These are phyloP conservation scores for Nannochloris sp. DNA, from an alignment of 139 green algal genomes.

Conservation along the genomic window DNA sequence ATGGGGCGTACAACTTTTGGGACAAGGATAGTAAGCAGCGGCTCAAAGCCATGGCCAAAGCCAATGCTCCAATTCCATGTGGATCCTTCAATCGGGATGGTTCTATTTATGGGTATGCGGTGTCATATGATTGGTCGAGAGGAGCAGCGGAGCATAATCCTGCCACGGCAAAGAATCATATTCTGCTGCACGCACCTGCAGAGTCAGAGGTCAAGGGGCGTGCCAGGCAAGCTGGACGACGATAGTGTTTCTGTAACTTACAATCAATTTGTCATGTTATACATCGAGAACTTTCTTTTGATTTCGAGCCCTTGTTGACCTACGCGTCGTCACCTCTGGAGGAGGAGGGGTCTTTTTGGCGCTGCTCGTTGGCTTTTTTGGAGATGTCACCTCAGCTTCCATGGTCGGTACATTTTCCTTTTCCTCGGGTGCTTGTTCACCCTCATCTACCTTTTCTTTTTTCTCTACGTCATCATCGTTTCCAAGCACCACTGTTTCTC, in stretches of 20 bases:
- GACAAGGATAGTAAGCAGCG: constrained; percentile 97
- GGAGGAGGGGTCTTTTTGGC: too few relatives aligned
- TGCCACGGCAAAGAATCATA: constrained; percentile 64
- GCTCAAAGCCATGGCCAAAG: constrained; percentile 79
- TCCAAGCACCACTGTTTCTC: neutral
- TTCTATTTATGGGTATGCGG: constrained; percentile 83
- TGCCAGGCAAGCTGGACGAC: neutral
- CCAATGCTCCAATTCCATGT: constrained; percentile 71
- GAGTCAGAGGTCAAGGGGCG: constrained; percentile 73
- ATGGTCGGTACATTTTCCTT: neutral
- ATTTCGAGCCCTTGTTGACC: neutral
- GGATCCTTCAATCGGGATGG: constrained; percentile 81
- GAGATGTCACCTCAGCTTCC: constrained; percentile 1
- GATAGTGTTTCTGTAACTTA: constrained; percentile 5
- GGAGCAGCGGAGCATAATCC: constrained; percentile 76
- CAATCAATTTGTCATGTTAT: neutral
- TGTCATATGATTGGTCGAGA: constrained; percentile 86
- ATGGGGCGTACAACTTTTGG: constrained; percentile 98
- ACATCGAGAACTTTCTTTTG: neutral
- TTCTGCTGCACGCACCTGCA: constrained; percentile 76
- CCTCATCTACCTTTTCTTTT: neutral
- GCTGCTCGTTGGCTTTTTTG: too few relatives aligned
- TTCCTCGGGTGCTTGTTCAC: neutral
- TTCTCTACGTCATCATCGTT: neutral
- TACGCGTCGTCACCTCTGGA: neutral